phyloP scores from a whole-genome alignment of 2,329 filamentous ascomycete genomes.

The Septoria petroselini region DNA sequence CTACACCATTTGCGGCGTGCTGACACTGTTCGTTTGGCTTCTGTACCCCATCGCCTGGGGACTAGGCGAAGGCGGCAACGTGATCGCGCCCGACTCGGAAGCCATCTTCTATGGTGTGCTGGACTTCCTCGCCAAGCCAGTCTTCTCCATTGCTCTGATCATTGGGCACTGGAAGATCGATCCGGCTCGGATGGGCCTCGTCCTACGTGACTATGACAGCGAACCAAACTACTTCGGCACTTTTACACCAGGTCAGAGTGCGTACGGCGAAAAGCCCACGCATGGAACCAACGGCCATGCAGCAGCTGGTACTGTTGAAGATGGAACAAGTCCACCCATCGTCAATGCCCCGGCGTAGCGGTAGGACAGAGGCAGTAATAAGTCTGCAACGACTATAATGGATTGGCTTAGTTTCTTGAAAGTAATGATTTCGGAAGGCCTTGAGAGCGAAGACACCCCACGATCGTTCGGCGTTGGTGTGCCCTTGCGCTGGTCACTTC shows the following conservation, averaged over 20 bases:
- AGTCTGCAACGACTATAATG: background rate
- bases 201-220: slow-evolving; percentile 37
- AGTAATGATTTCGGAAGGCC: slow-evolving; percentile 1
- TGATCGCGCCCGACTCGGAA: slow-evolving; percentile 62
- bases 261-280: slow-evolving; percentile 8
- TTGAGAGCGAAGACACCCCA: slow-evolving; percentile 3
- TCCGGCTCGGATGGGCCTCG: slow-evolving; percentile 52
- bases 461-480: slow-evolving; percentile 2
- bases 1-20: slow-evolving; percentile 52
- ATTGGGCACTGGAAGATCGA: slow-evolving; percentile 59
- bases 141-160: slow-evolving; percentile 57
- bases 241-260: background rate
- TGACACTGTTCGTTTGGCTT: slow-evolving; percentile 58
- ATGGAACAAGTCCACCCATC: slow-evolving; percentile 1
- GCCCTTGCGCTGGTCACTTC: no score
- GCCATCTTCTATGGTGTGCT: slow-evolving; percentile 65
- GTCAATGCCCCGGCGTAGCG: background rate
- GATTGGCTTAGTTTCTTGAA: background rate
- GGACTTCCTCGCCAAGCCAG: slow-evolving; percentile 59
- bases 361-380: no score
- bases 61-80: slow-evolving; percentile 58
- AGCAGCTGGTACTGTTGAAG: background rate
- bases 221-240: slow-evolving; percentile 11
- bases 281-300: slow-evolving; percentile 5
- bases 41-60: slow-evolving; percentile 62